These are phyloP conservation scores for Citrullus colocynthis DNA, from an alignment of 306 rosid species.

Conservation along the genomic window DNA sequence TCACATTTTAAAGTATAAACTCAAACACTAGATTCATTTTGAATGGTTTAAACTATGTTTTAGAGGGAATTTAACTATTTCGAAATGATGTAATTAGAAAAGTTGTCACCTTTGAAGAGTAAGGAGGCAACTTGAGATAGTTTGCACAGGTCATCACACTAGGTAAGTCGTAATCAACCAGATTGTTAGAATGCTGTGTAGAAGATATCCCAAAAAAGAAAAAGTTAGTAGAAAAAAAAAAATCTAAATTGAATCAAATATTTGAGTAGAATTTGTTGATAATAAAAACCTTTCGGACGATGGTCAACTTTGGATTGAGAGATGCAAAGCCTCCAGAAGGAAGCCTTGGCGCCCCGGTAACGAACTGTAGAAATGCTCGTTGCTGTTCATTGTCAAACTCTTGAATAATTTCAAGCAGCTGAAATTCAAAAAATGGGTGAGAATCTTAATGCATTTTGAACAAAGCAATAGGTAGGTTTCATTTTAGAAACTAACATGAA, in stretches of 20 bases:
- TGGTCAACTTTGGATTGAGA: conserved; percentile 86
- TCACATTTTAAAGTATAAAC: too few species aligned
- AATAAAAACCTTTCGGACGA: conserved; percentile 68
- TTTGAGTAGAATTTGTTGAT: not conserved
- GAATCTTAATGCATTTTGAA: not conserved
- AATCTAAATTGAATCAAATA: not conserved
- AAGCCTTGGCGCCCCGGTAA: conserved; percentile 93
- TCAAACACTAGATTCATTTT: too few species aligned
- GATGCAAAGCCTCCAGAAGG: conserved; percentile 98
- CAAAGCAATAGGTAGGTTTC: not conserved
- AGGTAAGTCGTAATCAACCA: conserved; percentile 68
- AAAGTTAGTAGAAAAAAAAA: not conserved
- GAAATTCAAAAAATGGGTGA: conserved; percentile 13
- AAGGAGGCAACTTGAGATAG: conserved; percentile 93
- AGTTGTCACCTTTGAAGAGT: conserved; percentile 61
- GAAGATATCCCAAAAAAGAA: not conserved
- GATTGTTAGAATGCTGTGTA: conserved; percentile 62
- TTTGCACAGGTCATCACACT: conserved; percentile 99
- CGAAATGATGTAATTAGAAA: not conserved
- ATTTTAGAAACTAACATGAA: conserved; percentile 37
- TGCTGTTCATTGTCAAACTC: conserved; percentile 54
- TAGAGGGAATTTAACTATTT: too few species aligned
- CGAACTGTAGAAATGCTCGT: conserved; percentile 90
- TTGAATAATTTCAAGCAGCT: conserved; percentile 78
- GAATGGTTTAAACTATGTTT: too few species aligned